Evolutionary conservation across 164 flowering plant species (phyloP).

Genomic region (Liquidambar formosana): DNA sequence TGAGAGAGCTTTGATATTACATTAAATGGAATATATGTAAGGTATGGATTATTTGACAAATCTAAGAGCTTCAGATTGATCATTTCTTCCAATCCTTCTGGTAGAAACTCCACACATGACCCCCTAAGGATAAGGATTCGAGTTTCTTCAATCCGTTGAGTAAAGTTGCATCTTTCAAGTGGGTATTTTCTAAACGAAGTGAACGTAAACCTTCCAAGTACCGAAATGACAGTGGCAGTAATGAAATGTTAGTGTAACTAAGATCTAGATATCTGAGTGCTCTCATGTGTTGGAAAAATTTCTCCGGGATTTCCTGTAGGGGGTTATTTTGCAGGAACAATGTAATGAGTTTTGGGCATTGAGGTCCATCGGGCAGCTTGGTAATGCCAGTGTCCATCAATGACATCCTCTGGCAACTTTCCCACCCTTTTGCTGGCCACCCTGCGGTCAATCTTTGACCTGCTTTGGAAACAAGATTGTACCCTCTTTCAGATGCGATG

Average conservation of each 20-base stretch:
- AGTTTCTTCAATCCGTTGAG: background rate
- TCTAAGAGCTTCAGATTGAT: constrained; percentile 8
- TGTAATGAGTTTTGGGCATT: constrained; percentile 10
- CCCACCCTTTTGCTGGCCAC: constrained; percentile 11
- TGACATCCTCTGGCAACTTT: constrained; percentile 3
- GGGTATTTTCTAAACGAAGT: background rate
- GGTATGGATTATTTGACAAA: background rate
- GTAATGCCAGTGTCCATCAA: background rate
- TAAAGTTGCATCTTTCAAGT: background rate
- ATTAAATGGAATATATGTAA: background rate
- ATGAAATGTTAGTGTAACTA: background rate
- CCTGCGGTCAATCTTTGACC: constrained; percentile 3
- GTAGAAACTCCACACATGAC: background rate
- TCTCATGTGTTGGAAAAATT: constrained; percentile 15
- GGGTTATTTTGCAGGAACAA: background rate
- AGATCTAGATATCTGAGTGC: constrained; percentile 13
- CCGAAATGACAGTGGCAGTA: constrained; percentile 7
- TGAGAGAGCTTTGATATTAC: constrained; percentile 8
- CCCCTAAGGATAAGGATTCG: constrained; percentile 1
- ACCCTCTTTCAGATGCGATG: constrained; percentile 8
- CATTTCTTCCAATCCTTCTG: background rate
- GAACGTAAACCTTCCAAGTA: constrained; percentile 6
- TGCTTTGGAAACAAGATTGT: background rate
- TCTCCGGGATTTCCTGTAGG: background rate
- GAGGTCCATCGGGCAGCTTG: constrained; percentile 1